phyloP scores from a whole-genome alignment of 2,329 filamentous ascomycete genomes.

The Penicillium sp. region DNA sequence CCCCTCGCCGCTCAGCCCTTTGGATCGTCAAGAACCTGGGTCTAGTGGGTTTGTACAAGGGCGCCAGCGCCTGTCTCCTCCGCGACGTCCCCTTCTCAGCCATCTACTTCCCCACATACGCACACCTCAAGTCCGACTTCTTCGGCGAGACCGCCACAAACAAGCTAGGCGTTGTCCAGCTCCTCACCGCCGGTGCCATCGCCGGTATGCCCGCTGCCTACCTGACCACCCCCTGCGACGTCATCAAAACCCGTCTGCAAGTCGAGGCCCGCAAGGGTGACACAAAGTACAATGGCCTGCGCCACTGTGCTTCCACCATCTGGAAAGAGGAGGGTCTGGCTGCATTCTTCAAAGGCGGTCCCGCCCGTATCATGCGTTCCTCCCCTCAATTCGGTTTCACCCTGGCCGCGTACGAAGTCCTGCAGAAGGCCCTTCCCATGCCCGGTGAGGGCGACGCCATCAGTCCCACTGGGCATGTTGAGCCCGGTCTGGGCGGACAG shows the following conservation, averaged over 20 bases:
- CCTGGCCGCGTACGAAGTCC: slow-evolving; percentile 86
- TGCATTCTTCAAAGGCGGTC: slow-evolving; percentile 98
- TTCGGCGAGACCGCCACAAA: slow-evolving; percentile 87
- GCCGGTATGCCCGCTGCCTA: slow-evolving; percentile 90
- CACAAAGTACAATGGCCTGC: slow-evolving; percentile 76
- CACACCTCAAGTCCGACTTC: slow-evolving; percentile 85
- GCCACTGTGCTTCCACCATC: slow-evolving; percentile 80
- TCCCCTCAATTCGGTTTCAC: slow-evolving; percentile 98
- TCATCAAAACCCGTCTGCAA: slow-evolving; percentile 98
- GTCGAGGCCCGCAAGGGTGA: slow-evolving; percentile 97
- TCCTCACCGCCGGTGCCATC: slow-evolving; percentile 91
- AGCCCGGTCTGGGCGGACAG: slow-evolving; percentile 60
- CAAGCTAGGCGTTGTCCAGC: slow-evolving; percentile 83
- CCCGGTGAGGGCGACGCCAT: slow-evolving; percentile 60
- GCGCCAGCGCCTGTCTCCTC: slow-evolving; percentile 86
- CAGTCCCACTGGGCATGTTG: slow-evolving; percentile 57
- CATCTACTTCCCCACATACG: slow-evolving; percentile 98
- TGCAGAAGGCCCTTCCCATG: slow-evolving; percentile 76
- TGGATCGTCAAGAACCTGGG: slow-evolving; percentile 97
- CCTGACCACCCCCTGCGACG: slow-evolving; percentile 93
- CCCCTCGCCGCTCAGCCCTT: slow-evolving; percentile 85
- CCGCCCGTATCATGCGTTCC: slow-evolving; percentile 88
- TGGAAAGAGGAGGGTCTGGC: slow-evolving; percentile 87
- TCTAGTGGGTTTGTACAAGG: slow-evolving; percentile 93
- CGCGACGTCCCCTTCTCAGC: slow-evolving; percentile 97